Conservation (phyloP, 2,329 filamentous ascomycete species). For the Periconia sp. region DNA sequence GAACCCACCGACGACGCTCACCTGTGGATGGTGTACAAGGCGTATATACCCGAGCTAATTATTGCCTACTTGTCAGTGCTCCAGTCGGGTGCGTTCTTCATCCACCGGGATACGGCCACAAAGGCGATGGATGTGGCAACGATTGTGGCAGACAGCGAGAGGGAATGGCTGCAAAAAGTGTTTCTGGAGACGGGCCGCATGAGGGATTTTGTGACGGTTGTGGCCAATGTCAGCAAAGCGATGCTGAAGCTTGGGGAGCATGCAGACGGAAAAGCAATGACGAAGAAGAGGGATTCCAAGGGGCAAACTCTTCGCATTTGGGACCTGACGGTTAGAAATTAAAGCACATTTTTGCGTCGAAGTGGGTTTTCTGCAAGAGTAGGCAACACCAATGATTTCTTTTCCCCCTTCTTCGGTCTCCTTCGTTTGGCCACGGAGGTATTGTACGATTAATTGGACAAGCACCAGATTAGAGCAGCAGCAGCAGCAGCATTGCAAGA, state of each 20-base stretch:
- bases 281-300: conserved; percentile 42
- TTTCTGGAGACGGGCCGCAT: conserved; percentile 47
- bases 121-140: conserved; percentile 86
- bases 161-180: conserved; percentile 37
- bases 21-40: conserved; percentile 66
- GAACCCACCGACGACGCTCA: conserved; percentile 41
- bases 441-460: no score
- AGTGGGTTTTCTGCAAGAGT: not conserved
- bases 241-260: conserved; percentile 56
- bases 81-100: conserved; percentile 73
- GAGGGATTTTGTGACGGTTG: conserved; percentile 54
- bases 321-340: conserved; percentile 35
- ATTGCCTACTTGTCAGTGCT: conserved; percentile 81
- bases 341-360: not conserved
- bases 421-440: no score
- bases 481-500: no score
- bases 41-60: conserved; percentile 83
- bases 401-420: no score
- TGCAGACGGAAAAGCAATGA: conserved; percentile 40
- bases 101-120: conserved; percentile 75
- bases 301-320: conserved; percentile 49
- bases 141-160: conserved; percentile 59
- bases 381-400: not conserved
- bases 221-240: conserved; percentile 77
- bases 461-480: no score